Evolutionary conservation across 2,329 filamentous ascomycete genomes (phyloP), one percentile per base, ranked within the genome.

Genomic region (Fusarium mundagurra): DNA sequence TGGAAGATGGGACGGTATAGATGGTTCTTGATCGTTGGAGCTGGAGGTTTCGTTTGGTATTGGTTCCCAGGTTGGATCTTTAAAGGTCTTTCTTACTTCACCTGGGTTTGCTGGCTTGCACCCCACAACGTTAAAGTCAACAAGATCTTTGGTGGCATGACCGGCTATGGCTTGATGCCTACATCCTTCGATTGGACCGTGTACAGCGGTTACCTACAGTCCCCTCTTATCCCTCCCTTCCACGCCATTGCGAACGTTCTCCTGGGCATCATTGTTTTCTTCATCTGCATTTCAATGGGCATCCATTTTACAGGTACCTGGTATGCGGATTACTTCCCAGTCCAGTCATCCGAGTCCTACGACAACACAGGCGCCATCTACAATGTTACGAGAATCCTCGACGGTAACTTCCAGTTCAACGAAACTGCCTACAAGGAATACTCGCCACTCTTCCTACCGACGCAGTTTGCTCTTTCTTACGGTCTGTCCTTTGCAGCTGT

Each of bases 401-500:
- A 87, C 62, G 73, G 81, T 9, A 84, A 90, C 72, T 83, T 85
- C 62, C 84, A 87, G n/a, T 88, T 93, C 67, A 88, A 92, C 79
- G 86, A 87, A 75, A 86, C 85, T 6, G 88, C 88, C 20, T 93
- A 93, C 80, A 83, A 87, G 70, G 83, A 84, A 29, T 93, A 93
- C 80, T 93, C 91, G 27, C 91, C 91, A 4, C 85, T 92, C 8
- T 93, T 89, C 77, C 83, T 93, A 27, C 86, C 90, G 6, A 87
- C 90, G 0, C 91, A 92, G 68, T 93, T 89, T 68, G 86, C 87
- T 6, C 80, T 90, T 43, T 83, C 85, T 13, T 90, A 93, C 75
- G 91, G 91, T 4, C 83, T 93, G 17, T 90, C 89, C 0, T 93
- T 93, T 77, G 92, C 92, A n/a, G 89, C 91, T 29, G 87, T 93